Conservation (phyloP, 2,329 filamentous ascomycete species). For the Diaporthe batatas region DNA sequence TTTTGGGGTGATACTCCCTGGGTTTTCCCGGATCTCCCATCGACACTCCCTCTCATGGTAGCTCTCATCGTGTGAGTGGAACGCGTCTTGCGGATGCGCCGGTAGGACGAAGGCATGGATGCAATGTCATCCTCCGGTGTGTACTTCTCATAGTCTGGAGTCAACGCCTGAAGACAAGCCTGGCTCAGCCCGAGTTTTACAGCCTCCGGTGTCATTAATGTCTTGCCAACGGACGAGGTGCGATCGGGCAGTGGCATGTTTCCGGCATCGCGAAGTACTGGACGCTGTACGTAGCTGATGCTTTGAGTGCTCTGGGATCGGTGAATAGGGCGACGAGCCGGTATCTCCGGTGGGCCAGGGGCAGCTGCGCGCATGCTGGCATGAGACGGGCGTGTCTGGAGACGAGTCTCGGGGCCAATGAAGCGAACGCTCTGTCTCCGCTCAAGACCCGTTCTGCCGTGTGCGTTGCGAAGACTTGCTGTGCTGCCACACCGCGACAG, state of each 20-base stretch:
- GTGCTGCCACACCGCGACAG: slow-evolving; percentile 43
- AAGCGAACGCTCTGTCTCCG: slow-evolving; percentile 71
- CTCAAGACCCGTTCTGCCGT: slow-evolving; percentile 48
- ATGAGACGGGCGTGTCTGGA: slow-evolving; percentile 36
- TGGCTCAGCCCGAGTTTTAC: slow-evolving; percentile 16
- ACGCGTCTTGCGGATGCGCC: slow-evolving; percentile 65
- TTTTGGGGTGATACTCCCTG: neutral
- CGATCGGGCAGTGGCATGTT: slow-evolving; percentile 33
- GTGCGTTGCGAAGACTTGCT: slow-evolving; percentile 44
- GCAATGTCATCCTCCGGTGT: slow-evolving; percentile 62
- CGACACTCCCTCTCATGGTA: slow-evolving; percentile 36
- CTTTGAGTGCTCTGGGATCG: slow-evolving; percentile 35
- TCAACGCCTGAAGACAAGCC: slow-evolving; percentile 54
- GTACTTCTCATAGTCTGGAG: slow-evolving; percentile 58
- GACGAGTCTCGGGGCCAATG: slow-evolving; percentile 49
- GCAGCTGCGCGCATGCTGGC: slow-evolving; percentile 35
- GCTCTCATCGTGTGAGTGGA: slow-evolving; percentile 63
- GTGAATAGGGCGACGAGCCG: slow-evolving; percentile 17
- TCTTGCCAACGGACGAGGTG: slow-evolving; percentile 38
- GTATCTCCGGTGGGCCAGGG: neutral
- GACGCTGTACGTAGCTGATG: slow-evolving; percentile 11
- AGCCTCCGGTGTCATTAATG: slow-evolving; percentile 5
- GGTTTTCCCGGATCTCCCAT: slow-evolving; percentile 35
- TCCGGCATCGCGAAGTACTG: slow-evolving; percentile 1
- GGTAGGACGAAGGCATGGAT: slow-evolving; percentile 62